phyloP scores from a whole-genome alignment of 768 basidiomycete genomes.

The Amanita polypyramis region DNA sequence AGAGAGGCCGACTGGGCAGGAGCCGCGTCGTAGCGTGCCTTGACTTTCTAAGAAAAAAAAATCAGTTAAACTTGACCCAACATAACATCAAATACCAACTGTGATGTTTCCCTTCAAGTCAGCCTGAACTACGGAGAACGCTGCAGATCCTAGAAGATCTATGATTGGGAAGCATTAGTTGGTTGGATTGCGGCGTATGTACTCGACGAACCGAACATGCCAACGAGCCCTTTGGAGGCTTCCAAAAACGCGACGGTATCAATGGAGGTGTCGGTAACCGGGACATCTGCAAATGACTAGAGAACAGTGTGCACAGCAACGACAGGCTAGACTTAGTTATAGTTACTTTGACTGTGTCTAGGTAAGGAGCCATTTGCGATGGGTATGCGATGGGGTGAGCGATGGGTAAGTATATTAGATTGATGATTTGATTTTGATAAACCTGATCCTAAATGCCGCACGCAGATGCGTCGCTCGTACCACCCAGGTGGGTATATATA shows the following conservation, averaged over 20 bases:
- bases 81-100: constrained; percentile 33
- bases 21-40: constrained; percentile 60
- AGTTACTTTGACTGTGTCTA: constrained; percentile 56
- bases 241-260: constrained; percentile 84
- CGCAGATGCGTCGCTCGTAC: constrained; percentile 70
- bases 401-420: background rate
- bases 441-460: constrained; percentile 51
- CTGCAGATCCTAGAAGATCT: constrained; percentile 82
- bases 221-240: constrained; percentile 80
- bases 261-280: constrained; percentile 76
- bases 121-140: constrained; percentile 73
- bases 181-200: background rate
- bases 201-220: constrained; percentile 67
- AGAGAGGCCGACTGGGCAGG: constrained; percentile 65
- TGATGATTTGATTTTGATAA: constrained; percentile 13
- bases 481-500: constrained; percentile 29
- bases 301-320: background rate
- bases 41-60: constrained; percentile 65
- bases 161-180: background rate
- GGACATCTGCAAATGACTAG: constrained; percentile 91
- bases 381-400: constrained; percentile 6
- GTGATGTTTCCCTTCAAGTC: constrained; percentile 90
- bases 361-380: constrained; percentile 59
- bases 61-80: constrained; percentile 1
- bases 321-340: background rate